A percentile compares a stretch with the other conserved stretches of the same genome.
Conservation (phyloP, 2,329 filamentous ascomycete species). For the Sporothrix schenckii region DNA sequence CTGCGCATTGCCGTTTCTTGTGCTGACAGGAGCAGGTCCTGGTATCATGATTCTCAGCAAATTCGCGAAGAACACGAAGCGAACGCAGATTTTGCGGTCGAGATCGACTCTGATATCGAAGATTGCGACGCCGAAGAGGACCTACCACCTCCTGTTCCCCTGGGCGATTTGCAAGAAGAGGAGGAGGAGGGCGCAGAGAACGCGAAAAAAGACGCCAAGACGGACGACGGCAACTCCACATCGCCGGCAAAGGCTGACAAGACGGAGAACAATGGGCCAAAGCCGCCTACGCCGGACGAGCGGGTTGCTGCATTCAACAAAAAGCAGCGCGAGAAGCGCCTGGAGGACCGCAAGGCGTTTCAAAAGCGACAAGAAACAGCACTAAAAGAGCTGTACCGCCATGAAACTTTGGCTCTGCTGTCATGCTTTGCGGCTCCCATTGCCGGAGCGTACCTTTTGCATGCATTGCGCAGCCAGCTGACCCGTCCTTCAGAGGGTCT, state of each 20-base stretch:
- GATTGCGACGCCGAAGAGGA: conserved; percentile 27
- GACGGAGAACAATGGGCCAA: neutral
- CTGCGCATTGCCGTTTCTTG: neutral
- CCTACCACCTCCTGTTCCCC: conserved; percentile 24
- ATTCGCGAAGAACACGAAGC: conserved; percentile 58
- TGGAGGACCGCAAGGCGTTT: conserved; percentile 38
- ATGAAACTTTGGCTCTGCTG: conserved; percentile 74
- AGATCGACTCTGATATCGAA: conserved; percentile 45
- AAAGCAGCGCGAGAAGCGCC: conserved; percentile 24
- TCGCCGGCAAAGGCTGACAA: neutral
- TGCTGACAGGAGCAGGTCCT: conserved; percentile 55
- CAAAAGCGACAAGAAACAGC: conserved; percentile 44
- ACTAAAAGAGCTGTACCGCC: conserved; percentile 66
- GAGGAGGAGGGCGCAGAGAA: conserved; percentile 41
- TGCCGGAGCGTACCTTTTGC: conserved; percentile 79
- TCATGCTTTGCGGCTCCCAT: conserved; percentile 80
- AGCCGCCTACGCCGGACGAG: conserved; percentile 19
- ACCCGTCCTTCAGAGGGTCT: conserved; percentile 82
- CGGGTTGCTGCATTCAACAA: conserved; percentile 29
- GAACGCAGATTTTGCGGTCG: conserved; percentile 47
- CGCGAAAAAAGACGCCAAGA: conserved; percentile 47
- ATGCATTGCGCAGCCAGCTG: conserved; percentile 77
- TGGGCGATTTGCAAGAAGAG: conserved; percentile 53
- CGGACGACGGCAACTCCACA: no score
- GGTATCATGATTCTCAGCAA: conserved; percentile 73